A percentile compares a stretch with the other conserved stretches of the same genome.
Evolutionary conservation across 2,329 filamentous ascomycete genomes (phyloP).

Genomic region (Pseudogymnoascus sp.): DNA sequence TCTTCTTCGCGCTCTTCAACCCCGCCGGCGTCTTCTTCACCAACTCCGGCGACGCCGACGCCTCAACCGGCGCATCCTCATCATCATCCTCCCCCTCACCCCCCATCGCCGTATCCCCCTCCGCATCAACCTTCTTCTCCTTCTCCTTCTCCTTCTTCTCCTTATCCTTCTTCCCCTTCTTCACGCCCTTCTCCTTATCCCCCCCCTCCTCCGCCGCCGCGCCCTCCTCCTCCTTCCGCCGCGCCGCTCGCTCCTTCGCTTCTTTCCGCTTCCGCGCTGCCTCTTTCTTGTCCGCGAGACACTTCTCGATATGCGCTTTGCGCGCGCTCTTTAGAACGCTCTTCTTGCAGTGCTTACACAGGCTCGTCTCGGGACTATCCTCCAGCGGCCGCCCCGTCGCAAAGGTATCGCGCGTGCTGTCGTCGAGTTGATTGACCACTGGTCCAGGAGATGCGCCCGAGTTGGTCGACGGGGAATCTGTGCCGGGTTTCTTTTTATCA

Average conservation of each 20-base stretch:
- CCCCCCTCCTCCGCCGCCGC: constrained; percentile 33
- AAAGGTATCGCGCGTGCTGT: constrained; percentile 70
- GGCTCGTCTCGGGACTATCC: constrained; percentile 68
- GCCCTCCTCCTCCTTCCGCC: constrained; percentile 33
- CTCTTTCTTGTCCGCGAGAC: constrained; percentile 54
- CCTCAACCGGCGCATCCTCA: constrained; percentile 32
- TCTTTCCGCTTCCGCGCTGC: constrained; percentile 30
- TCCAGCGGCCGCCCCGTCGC: constrained; percentile 72
- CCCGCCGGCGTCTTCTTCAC: constrained; percentile 18
- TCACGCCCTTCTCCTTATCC: constrained; percentile 28
- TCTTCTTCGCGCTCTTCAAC: constrained; percentile 48
- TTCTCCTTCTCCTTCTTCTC: constrained; percentile 29
- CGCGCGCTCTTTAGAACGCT: constrained; percentile 68
- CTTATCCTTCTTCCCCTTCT: constrained; percentile 11
- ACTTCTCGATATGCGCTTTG: constrained; percentile 73
- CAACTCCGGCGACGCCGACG: constrained; percentile 25
- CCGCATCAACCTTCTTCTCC: constrained; percentile 23
- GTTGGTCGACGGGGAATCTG: constrained; percentile 33
- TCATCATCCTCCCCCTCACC: constrained; percentile 36
- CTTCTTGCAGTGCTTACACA: constrained; percentile 94
- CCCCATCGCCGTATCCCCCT: constrained; percentile 27
- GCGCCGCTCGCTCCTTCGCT: constrained; percentile 23
- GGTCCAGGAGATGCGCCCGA: constrained; percentile 44
- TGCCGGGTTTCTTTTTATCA: constrained; percentile 45
- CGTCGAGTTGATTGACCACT: constrained; percentile 62